phyloP scores from a whole-genome alignment of 768 basidiomycete genomes.

The Candolleomyces aberdarensis region DNA sequence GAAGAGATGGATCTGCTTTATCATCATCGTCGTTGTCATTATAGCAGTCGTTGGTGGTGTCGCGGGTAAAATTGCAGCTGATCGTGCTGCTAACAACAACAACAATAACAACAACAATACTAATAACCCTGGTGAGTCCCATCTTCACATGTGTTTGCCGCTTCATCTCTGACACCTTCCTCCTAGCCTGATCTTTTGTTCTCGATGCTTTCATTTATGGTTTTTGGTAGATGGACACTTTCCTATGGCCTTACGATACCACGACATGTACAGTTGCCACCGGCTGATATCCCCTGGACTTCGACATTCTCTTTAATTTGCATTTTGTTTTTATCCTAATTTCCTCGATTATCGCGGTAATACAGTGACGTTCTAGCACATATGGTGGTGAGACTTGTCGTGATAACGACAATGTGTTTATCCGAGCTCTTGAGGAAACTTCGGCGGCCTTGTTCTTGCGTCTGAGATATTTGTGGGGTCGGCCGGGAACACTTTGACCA shows the following conservation, averaged over 20 bases:
- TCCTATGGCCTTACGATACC: conserved; percentile 5
- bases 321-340: conserved; percentile 1
- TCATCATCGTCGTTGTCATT: conserved; percentile 63
- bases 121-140: conserved; percentile 22
- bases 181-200: not conserved
- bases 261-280: conserved; percentile 3
- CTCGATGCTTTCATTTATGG: conserved; percentile 1
- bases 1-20: conserved; percentile 97
- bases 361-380: not conserved
- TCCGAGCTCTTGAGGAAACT: too few relatives aligned
- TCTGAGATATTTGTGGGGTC: not conserved
- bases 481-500: not conserved
- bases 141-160: conserved; percentile 6
- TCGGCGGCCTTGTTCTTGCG: too few relatives aligned
- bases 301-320: not conserved
- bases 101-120: conserved; percentile 36
- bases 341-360: not conserved
- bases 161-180: conserved; percentile 9
- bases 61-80: conserved; percentile 47
- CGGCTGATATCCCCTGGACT: conserved; percentile 3
- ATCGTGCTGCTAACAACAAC: conserved; percentile 18
- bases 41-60: conserved; percentile 61
- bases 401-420: too few relatives aligned
- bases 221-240: not conserved
- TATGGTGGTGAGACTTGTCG: too few relatives aligned